These are phyloP conservation scores for Colletotrichum australisinense DNA, from an alignment of 2,329 filamentous ascomycete genomes.

Conservation along the genomic window DNA sequence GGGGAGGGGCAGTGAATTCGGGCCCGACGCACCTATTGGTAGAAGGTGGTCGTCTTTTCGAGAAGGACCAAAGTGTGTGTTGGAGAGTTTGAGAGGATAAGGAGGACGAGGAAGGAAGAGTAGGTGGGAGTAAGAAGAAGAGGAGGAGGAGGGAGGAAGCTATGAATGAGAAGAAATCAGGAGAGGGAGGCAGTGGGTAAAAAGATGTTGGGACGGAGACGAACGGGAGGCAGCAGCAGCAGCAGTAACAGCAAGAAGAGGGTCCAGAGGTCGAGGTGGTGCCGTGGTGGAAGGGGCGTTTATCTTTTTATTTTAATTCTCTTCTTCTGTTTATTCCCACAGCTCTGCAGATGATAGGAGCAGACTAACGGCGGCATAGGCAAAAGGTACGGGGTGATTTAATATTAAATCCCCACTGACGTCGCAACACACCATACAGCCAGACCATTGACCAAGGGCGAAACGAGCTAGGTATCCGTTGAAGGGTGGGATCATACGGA, in stretches of 20 bases:
- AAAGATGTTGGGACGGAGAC: conserved; percentile 12
- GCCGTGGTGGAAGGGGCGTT: conserved; percentile 11
- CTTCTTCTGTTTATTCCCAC: conserved; percentile 30
- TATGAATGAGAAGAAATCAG: neutral
- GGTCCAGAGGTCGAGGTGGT: conserved; percentile 20
- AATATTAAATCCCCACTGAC: conserved; percentile 38
- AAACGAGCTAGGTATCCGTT: conserved; percentile 14
- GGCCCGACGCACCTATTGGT: conserved; percentile 24
- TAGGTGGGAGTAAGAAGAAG: neutral
- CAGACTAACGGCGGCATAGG: conserved; percentile 13
- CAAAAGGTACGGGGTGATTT: conserved; percentile 19
- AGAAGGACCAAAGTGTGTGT: neutral
- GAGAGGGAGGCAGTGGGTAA: neutral
- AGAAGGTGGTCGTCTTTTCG: conserved; percentile 6
- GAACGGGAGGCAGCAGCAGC: neutral
- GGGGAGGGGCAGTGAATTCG: conserved; percentile 16
- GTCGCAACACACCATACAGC: conserved; percentile 29
- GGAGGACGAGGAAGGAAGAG: neutral
- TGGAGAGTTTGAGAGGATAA: neutral
- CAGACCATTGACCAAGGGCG: neutral
- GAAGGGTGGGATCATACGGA: neutral
- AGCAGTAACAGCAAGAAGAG: neutral
- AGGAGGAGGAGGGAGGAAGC: neutral
- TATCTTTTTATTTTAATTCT: conserved; percentile 24
- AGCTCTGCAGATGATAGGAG: conserved; percentile 20